Evolutionary conservation across 2,329 filamentous ascomycete genomes (phyloP).

Genomic region (Daldinia sp.): DNA sequence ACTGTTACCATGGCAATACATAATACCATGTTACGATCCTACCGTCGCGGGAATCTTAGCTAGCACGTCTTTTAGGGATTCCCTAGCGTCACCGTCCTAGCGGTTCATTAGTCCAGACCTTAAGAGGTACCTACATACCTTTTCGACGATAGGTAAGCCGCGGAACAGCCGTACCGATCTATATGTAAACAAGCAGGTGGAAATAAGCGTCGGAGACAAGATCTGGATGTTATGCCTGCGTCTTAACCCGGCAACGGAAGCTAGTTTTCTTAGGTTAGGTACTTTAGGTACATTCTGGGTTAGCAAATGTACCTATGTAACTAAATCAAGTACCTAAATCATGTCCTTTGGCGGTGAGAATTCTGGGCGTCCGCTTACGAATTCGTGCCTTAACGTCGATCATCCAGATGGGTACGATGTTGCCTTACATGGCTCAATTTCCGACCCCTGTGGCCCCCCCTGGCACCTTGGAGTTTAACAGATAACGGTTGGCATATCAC

Average conservation of each 20-base stretch:
- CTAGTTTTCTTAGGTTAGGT: background rate
- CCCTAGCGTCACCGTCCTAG: conserved; percentile 15
- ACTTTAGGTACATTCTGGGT: too few relatives aligned
- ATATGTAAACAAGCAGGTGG: background rate
- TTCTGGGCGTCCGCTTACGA: background rate
- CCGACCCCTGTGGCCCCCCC: conserved; percentile 25
- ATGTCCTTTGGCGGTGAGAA: conserved; percentile 1
- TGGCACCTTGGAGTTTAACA: background rate
- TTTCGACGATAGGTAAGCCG: conserved; percentile 3
- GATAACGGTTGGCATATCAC: conserved; percentile 3
- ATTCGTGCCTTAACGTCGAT: conserved; percentile 19
- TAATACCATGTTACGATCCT: background rate
- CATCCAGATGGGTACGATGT: conserved; percentile 23
- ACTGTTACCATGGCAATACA: background rate
- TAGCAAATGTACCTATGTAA: background rate
- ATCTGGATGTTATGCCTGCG: background rate
- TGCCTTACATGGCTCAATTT: conserved; percentile 33
- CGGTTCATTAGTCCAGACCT: background rate
- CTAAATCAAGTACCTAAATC: background rate
- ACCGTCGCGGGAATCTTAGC: conserved; percentile 23
- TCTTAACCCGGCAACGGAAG: background rate
- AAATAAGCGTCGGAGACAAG: background rate
- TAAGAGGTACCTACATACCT: background rate
- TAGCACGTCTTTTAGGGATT: conserved; percentile 30
- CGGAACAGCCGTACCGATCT: background rate